A percentile compares a stretch with the other conserved stretches of the same genome.
phyloP scores from a whole-genome alignment of 768 basidiomycete species.

The Hebeloma cylindrosporum region DNA sequence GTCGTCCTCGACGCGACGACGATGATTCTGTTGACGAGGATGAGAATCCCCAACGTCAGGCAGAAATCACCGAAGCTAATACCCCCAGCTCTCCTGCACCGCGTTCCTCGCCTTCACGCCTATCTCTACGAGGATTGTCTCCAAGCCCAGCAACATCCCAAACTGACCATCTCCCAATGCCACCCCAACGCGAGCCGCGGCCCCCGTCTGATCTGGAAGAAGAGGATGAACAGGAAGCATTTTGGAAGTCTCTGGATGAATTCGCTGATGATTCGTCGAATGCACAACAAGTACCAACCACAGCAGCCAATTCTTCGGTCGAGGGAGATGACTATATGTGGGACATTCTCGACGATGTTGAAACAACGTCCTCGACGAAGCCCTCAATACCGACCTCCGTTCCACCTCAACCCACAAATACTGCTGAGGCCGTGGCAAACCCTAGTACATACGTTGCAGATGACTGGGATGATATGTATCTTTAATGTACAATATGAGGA shows the following conservation, averaged over 20 bases:
- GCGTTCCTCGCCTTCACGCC: conserved; percentile 22
- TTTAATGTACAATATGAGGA: conserved; percentile 25
- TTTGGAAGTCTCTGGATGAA: conserved; percentile 69
- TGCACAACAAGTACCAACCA: conserved; percentile 18
- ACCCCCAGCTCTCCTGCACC: conserved; percentile 7
- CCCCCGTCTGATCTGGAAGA: conserved; percentile 9
- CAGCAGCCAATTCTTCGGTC: conserved; percentile 25
- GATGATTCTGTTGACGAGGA: conserved; percentile 22
- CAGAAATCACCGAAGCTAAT: conserved; percentile 13
- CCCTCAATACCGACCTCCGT: conserved; percentile 14
- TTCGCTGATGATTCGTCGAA: conserved; percentile 33
- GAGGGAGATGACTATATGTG: conserved; percentile 70
- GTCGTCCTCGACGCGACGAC: conserved; percentile 17
- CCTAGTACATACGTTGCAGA: conserved; percentile 38
- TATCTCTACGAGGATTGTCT: conserved; percentile 20
- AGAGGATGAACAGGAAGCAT: conserved; percentile 54
- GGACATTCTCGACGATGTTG: conserved; percentile 62
- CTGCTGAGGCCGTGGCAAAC: conserved; percentile 1
- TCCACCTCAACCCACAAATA: background rate
- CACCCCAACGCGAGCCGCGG: conserved; percentile 2
- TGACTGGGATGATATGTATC: conserved; percentile 69
- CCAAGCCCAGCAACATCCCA: conserved; percentile 16
- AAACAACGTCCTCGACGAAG: conserved; percentile 25
- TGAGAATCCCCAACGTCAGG: conserved; percentile 15
- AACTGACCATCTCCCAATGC: too few relatives aligned